Conservation (phyloP, 331 rosid genomes). For the Rhamnella rubrinervis region DNA sequence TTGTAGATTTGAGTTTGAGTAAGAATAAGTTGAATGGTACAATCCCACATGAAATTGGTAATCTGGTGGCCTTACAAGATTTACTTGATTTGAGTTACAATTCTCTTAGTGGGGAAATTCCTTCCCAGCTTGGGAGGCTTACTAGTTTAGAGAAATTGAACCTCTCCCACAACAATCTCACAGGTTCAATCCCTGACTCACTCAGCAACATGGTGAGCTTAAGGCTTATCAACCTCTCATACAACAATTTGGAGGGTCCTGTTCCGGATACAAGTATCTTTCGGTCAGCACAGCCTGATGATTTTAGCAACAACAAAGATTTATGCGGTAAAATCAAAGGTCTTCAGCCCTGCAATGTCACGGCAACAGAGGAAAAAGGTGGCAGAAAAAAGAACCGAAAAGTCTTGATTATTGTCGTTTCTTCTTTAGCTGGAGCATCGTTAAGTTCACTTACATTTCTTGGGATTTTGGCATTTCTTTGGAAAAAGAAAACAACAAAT, state of each 20-base stretch:
- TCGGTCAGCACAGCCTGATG: constrained; percentile 18
- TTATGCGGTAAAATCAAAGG: constrained; percentile 46
- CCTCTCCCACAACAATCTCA: constrained; percentile 50
- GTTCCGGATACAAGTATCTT: constrained; percentile 43
- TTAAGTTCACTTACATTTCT: constrained; percentile 1
- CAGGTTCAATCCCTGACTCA: constrained; percentile 44
- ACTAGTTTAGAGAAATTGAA: constrained; percentile 39
- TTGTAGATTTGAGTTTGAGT: constrained; percentile 40
- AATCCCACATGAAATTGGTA: constrained; percentile 51
- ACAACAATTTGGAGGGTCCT: constrained; percentile 52
- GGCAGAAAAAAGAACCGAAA: constrained; percentile 23
- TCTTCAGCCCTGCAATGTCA: constrained; percentile 30
- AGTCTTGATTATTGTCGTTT: constrained; percentile 25
- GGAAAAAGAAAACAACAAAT: constrained; percentile 21
- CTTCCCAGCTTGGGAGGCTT: constrained; percentile 37
- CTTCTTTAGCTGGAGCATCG: constrained; percentile 36
- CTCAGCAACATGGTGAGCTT: constrained; percentile 41
- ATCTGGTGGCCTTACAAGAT: constrained; percentile 38
- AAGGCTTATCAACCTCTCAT: constrained; percentile 41
- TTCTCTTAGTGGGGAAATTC: constrained; percentile 47
- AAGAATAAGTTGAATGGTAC: constrained; percentile 38
- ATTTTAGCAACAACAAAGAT: constrained; percentile 44
- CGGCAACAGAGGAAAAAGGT: neutral
- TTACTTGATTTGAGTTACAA: constrained; percentile 55
- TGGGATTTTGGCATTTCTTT: neutral